Evolutionary conservation across 352 stramenopile genomes (phyloP), one percentile per base, ranked within the genome.

Genomic region (Pythium pyrilobum): DNA sequence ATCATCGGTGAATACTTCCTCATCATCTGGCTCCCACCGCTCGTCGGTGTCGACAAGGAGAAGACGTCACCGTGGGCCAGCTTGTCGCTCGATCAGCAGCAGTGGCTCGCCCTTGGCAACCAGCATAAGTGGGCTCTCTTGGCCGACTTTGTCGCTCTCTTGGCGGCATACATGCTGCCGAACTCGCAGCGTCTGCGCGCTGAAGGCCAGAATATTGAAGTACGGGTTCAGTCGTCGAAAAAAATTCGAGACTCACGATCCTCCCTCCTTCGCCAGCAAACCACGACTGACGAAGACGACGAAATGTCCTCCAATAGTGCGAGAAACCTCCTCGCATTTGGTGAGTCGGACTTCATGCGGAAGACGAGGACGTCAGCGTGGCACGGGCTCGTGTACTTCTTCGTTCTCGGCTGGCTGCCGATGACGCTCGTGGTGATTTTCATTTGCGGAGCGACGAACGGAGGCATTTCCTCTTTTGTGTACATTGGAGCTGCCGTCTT

Each of bases 71-170:
- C 79, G 4, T 90, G 81, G 80, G 68, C 69, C 32, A 61, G 60
- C 18, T 60, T 92, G 23, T 70, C 77, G 1, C 62, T 72, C 21
- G 70, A 63, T 4, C 69, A 89, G 28, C 76, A 89, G 45, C 72
- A 71, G 39, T 95, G 79, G 77, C 66, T 85, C 18, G 62, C 83
- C 21, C 39, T 92, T 10, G 77, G 59, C 32, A 69, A 79, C 31
- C 81, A 95, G 43, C 73, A 91, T 49, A 86, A 86, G 40, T 95
- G 84, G 84, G 78, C 71, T 0, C 46, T 92, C 11, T 66, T 95
- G 45, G 56, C 78, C 7, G 84, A 95, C 48, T 95, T 92, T 33
- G 55, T 90, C 20, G 61, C 71, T 5, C 64, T 95, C 1, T 41
- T 92, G 25, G 77, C 69, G 23, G 64, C 85, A 5, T 90, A 92